phyloP scores from a whole-genome alignment of 495 filamentous ascomycete genomes.

The Xylona heveae region DNA sequence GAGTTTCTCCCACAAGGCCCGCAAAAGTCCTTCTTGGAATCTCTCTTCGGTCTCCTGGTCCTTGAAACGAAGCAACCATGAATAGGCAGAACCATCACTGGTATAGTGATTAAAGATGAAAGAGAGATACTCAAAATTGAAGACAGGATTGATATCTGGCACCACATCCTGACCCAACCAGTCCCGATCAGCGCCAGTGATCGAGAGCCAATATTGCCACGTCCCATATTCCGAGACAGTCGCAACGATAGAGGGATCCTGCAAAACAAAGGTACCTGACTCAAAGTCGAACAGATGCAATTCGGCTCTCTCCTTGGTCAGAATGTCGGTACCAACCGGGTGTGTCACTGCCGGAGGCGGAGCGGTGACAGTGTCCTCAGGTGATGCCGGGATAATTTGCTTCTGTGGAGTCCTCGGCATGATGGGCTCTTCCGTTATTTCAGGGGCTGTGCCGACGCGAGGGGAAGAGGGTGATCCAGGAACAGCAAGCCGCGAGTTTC shows the following conservation, averaged over 20 bases:
- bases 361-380: conserved; percentile 16
- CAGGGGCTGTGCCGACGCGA: conserved; percentile 30
- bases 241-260: conserved; percentile 53
- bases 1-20: conserved; percentile 88
- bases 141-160: conserved; percentile 89
- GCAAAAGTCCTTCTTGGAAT: conserved; percentile 89
- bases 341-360: conserved; percentile 38
- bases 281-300: conserved; percentile 85
- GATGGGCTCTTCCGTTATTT: not conserved
- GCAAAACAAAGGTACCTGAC: conserved; percentile 60
- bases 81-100: conserved; percentile 74
- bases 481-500: no score
- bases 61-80: conserved; percentile 86
- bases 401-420: not conserved
- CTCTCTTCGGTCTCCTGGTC: conserved; percentile 56
- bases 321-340: conserved; percentile 47
- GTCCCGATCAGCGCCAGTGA: conserved; percentile 50
- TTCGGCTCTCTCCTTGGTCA: conserved; percentile 61
- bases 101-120: conserved; percentile 98
- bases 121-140: conserved; percentile 94
- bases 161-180: conserved; percentile 79
- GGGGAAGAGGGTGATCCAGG: no score
- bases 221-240: conserved; percentile 69
- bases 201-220: conserved; percentile 94
- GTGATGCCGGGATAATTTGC: no score